Percentiles rank a stretch among this genome's conserved stretches.
phyloP scores from a whole-genome alignment of 1,284 basidiomycete genomes.

The Irpex sp. region DNA sequence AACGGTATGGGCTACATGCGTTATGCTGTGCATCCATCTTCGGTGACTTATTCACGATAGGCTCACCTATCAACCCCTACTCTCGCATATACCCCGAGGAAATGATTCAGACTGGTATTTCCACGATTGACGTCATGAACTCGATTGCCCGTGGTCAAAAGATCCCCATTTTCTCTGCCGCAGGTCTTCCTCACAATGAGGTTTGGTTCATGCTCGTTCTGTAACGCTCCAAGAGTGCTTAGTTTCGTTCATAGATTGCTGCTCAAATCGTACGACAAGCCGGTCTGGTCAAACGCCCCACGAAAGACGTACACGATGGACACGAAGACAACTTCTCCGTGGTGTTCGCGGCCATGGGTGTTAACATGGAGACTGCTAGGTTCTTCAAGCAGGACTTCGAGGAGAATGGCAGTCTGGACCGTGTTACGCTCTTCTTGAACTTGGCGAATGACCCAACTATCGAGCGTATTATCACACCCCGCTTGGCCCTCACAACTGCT shows the following conservation, averaged over 20 bases:
- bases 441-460: slow-evolving; percentile 99
- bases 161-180: slow-evolving; percentile 99
- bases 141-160: slow-evolving; percentile 99
- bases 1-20: slow-evolving; percentile 60
- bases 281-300: slow-evolving; percentile 92
- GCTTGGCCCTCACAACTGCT: slow-evolving; percentile 95
- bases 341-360: slow-evolving; percentile 99
- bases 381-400: slow-evolving; percentile 99
- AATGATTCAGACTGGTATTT: slow-evolving; percentile 99
- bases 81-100: slow-evolving; percentile 99
- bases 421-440: slow-evolving; percentile 98
- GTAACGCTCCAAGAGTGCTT: slow-evolving; percentile 1
- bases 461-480: slow-evolving; percentile 99
- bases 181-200: slow-evolving; percentile 99
- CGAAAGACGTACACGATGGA: slow-evolving; percentile 96
- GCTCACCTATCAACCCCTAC: slow-evolving; percentile 98
- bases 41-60: slow-evolving; percentile 36
- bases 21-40: not conserved
- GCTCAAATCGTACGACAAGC: slow-evolving; percentile 99
- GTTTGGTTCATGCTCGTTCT: slow-evolving; percentile 36
- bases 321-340: slow-evolving; percentile 99
- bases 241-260: slow-evolving; percentile 69
- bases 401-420: slow-evolving; percentile 96
- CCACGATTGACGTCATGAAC: slow-evolving; percentile 98
- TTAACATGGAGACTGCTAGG: slow-evolving; percentile 99